Evolutionary conservation across 805 yeast genomes (phyloP).

Genomic region (Sungouiozyma ichnusensis): DNA sequence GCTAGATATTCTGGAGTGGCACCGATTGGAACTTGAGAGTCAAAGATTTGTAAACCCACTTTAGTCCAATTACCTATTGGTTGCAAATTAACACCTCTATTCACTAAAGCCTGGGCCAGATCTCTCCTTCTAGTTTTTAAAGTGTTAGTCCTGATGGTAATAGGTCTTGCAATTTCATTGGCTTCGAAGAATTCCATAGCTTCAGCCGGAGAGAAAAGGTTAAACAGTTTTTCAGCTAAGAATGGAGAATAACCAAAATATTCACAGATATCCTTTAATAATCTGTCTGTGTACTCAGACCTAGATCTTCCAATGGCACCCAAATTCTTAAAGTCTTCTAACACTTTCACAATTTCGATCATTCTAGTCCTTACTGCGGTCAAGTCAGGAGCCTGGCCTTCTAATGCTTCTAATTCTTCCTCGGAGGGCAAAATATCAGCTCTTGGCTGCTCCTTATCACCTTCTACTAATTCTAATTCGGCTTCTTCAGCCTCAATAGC

Average conservation of each 20-base stretch:
- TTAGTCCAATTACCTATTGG: conserved; percentile 98
- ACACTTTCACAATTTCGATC: conserved; percentile 87
- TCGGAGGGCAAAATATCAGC: conserved; percentile 67
- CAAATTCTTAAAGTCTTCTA: conserved; percentile 75
- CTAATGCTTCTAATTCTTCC: conserved; percentile 49
- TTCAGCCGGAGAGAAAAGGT: conserved; percentile 86
- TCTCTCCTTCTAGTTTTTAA: conserved; percentile 91
- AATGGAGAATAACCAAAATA: conserved; percentile 90
- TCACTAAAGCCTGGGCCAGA: conserved; percentile 86
- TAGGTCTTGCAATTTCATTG: conserved; percentile 91
- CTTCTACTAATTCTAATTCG: conserved; percentile 49
- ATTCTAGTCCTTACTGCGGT: conserved; percentile 84
- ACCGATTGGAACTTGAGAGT: conserved; percentile 98
- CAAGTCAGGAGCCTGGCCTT: conserved; percentile 56
- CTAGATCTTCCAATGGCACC: conserved; percentile 84
- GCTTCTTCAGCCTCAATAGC: conserved; percentile 53
- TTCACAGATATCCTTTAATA: conserved; percentile 76
- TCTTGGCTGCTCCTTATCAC: conserved; percentile 53
- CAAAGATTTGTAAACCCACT: conserved; percentile 94
- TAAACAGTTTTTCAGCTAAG: conserved; percentile 87
- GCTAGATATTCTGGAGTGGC: conserved; percentile 98
- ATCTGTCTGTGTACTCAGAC: conserved; percentile 67
- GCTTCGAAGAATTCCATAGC: conserved; percentile 98
- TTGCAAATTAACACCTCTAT: conserved; percentile 93
- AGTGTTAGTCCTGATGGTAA: conserved; percentile 96